Base-by-base conservation (phyloP, 2,329 filamentous ascomycete genomes). In the Ceratocystis albifundus region DNA sequence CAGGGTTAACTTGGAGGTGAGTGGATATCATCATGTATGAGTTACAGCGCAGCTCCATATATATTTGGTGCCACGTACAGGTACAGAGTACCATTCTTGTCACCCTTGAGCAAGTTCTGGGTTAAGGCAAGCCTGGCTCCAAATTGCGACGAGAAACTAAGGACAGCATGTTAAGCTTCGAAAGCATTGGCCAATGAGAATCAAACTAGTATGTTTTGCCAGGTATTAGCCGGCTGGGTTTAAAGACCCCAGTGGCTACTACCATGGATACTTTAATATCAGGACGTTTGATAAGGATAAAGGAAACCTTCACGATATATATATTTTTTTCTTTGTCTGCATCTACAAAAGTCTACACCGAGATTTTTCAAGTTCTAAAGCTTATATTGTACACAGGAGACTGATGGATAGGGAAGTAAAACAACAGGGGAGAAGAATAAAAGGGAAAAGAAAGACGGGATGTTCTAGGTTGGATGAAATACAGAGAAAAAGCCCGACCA, bases 361-460 rank as follows among this genome's bases (percentile, higher is more conserved):
- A 46, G 32, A 55, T 65, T 65, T 68, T 66, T 20, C n/a, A 65
- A 68, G 32, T 50, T 68, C 66, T 68, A 68, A 68, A 61, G 65
- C 59, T 68, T 68, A 61, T 68, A 66, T 68, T 68, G 61, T 68
- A 68, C 66, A 68, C 66, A 65, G 66, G 63, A 46, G 20, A 50
- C 59, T 64, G 53, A 65, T 57, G 48, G 55, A 53, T 61, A 17
- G 48, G 55, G 46, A 62, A 61, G 59, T 65, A 64, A 66, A 63
- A 66, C 64, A 66, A 67, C 55, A 67, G 62, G 20, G 44, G 30
- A 62, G 45, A 65, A 67, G 48, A 41, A 55, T 41, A 41, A 12
- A 41, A 41, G 12, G 36, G 36, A 15, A 41, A 41, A 15, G 36
- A 57, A 22, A 8, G 25, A 32, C 12, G 7, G 15, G 44, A 20